phyloP scores from a whole-genome alignment of 495 filamentous ascomycete species.

The Pseudoneurospora amorphoporcata region DNA sequence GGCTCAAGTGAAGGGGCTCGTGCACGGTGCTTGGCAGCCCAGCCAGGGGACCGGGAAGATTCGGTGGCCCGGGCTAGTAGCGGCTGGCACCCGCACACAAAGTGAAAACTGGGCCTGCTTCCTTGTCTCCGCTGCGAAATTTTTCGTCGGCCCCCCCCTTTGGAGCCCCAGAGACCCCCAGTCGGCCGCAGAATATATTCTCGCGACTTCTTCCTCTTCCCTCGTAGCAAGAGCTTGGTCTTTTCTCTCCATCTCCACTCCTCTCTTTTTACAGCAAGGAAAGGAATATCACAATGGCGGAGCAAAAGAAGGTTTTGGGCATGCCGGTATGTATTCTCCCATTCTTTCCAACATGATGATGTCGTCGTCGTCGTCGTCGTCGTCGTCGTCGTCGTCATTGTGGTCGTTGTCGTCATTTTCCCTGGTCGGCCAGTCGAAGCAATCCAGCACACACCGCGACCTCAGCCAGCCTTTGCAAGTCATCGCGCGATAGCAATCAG shows the following conservation, averaged over 20 bases:
- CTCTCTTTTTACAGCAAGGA: constrained; percentile 28
- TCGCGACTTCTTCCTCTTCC: constrained; percentile 26
- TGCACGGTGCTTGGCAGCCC: constrained; percentile 11
- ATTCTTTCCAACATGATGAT: constrained; percentile 9
- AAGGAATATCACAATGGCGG: constrained; percentile 51
- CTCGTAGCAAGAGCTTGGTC: constrained; percentile 28
- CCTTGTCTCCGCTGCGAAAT: constrained; percentile 15
- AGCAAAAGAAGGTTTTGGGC: constrained; percentile 56
- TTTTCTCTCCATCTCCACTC: constrained; percentile 34
- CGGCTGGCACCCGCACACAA: constrained; percentile 5
- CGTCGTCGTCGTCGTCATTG: neutral
- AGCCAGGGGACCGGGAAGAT: constrained; percentile 26
- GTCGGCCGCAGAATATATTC: constrained; percentile 36
- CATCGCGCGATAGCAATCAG: neutral
- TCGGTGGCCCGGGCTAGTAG: constrained; percentile 6
- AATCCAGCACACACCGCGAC: neutral
- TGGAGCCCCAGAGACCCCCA: constrained; percentile 12
- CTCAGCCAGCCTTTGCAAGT: neutral
- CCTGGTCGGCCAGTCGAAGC: neutral
- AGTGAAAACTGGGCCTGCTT: constrained; percentile 25
- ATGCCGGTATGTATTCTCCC: constrained; percentile 60
- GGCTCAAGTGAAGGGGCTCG: constrained; percentile 11
- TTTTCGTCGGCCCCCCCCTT: constrained; percentile 21
- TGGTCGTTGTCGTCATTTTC: constrained; percentile 2
- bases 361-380: neutral